A percentile compares a stretch with the other conserved stretches of the same genome.
phyloP scores from a whole-genome alignment of 1,284 basidiomycete species.

The Rhizopogon parksii region DNA sequence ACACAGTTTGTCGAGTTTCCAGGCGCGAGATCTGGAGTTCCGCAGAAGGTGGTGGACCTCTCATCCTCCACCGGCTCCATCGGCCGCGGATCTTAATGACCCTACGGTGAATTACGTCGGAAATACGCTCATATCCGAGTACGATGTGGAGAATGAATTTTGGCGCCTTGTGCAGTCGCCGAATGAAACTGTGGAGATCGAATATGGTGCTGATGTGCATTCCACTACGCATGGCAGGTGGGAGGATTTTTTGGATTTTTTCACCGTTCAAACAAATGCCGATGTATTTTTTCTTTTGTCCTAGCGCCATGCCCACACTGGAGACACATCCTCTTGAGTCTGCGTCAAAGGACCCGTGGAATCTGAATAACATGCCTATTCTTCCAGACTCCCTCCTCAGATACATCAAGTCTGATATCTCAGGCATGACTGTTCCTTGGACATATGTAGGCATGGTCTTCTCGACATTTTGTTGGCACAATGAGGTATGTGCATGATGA shows the following conservation, averaged over 20 bases:
- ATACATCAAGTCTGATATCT: slow-evolving; percentile 98
- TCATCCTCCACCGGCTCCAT: slow-evolving; percentile 50
- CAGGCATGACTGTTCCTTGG: slow-evolving; percentile 99
- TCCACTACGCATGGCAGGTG: slow-evolving; percentile 96
- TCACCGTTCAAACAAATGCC: slow-evolving; percentile 22
- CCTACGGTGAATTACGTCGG: slow-evolving; percentile 56
- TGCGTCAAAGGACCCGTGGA: slow-evolving; percentile 93
- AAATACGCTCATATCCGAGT: slow-evolving; percentile 69
- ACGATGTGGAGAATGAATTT: slow-evolving; percentile 92
- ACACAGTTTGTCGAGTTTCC: slow-evolving; percentile 88
- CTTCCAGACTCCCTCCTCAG: slow-evolving; percentile 79
- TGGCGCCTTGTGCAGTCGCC: slow-evolving; percentile 92
- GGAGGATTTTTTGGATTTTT: slow-evolving; percentile 23
- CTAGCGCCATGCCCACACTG: slow-evolving; percentile 88
- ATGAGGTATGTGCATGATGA: slow-evolving; percentile 60
- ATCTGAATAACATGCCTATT: slow-evolving; percentile 96
- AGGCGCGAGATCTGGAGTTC: slow-evolving; percentile 86
- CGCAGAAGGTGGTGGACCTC: slow-evolving; percentile 81
- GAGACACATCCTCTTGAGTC: slow-evolving; percentile 86
- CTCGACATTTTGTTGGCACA: slow-evolving; percentile 99
- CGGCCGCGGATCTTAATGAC: slow-evolving; percentile 33
- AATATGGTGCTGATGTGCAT: slow-evolving; percentile 98
- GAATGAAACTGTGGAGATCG: slow-evolving; percentile 92
- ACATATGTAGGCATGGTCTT: slow-evolving; percentile 99
- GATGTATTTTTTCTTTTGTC: slow-evolving; percentile 11